Percentiles rank a stretch among this genome's conserved stretches.
Conservation (phyloP, 495 filamentous ascomycete species). For the Neurospora hispaniola region DNA sequence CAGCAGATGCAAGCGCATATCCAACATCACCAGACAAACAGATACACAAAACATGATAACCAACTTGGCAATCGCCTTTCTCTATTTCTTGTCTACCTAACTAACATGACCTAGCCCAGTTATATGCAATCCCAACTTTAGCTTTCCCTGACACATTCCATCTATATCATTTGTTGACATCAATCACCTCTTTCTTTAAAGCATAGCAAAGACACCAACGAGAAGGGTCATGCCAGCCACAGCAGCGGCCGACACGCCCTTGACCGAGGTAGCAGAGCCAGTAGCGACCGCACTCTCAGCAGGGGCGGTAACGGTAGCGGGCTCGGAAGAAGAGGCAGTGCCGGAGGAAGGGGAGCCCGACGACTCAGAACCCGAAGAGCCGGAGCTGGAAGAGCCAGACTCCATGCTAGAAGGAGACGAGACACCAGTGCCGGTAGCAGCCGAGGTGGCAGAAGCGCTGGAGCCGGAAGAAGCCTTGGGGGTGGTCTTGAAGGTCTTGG, state of each 20-base stretch:
- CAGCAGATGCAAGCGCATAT: background rate
- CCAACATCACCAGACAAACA: background rate
- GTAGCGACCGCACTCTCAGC: background rate
- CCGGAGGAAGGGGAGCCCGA: background rate
- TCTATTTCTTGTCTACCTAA: background rate
- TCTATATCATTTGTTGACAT: background rate
- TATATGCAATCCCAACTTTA: background rate
- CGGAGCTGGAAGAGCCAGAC: background rate
- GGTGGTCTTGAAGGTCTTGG: slow-evolving; percentile 26
- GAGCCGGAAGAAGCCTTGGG: slow-evolving; percentile 5
- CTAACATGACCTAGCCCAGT: background rate
- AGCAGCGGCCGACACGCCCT: slow-evolving; percentile 7
- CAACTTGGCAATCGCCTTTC: background rate
- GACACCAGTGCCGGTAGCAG: slow-evolving; percentile 12
- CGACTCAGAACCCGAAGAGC: slow-evolving; percentile 8
- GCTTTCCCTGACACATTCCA: background rate
- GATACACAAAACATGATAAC: background rate
- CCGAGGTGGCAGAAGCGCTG: slow-evolving; percentile 6
- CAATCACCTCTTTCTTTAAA: slow-evolving; percentile 4
- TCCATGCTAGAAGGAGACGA: slow-evolving; percentile 2
- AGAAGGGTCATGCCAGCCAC: slow-evolving; percentile 13
- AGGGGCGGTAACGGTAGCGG: slow-evolving; percentile 1
- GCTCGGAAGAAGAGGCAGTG: slow-evolving; percentile 7
- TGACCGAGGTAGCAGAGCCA: slow-evolving; percentile 6
- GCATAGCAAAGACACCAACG: slow-evolving; percentile 15